These are phyloP conservation scores for Huntiella savannae DNA, from an alignment of 2,329 filamentous ascomycete species.

Conservation along the genomic window DNA sequence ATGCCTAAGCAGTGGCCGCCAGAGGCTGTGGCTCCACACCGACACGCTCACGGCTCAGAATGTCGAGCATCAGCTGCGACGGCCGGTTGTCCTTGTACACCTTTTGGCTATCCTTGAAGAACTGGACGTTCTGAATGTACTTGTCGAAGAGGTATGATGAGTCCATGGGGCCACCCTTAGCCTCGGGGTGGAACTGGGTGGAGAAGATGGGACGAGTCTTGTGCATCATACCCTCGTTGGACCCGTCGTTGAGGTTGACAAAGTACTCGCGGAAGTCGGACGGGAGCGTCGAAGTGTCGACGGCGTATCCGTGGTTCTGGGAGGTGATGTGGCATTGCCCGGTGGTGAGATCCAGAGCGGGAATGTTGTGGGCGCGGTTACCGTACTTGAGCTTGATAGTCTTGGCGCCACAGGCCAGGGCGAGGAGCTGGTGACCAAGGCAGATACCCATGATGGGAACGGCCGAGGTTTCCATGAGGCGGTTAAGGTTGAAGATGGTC, in stretches of 20 bases:
- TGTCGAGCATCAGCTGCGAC: constrained; percentile 70
- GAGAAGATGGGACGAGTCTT: constrained; percentile 92
- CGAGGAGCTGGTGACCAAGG: constrained; percentile 88
- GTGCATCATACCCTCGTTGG: constrained; percentile 96
- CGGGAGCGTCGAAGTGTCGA: constrained; percentile 67
- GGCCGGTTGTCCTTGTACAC: constrained; percentile 75
- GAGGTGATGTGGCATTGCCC: constrained; percentile 96
- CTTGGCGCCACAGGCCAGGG: constrained; percentile 67
- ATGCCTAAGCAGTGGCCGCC: constrained; percentile 26
- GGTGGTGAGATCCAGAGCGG: constrained; percentile 80
- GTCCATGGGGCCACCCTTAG: constrained; percentile 91
- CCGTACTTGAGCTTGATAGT: constrained; percentile 99
- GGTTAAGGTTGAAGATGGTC: constrained; percentile 79
- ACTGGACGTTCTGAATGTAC: constrained; percentile 75
- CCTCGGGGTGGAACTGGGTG: constrained; percentile 96
- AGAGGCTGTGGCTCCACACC: constrained; percentile 57
- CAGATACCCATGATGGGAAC: constrained; percentile 96
- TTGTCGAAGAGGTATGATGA: constrained; percentile 91
- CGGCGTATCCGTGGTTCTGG: constrained; percentile 96
- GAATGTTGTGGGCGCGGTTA: constrained; percentile 97
- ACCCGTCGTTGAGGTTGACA: constrained; percentile 91
- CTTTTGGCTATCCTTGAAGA: constrained; percentile 70
- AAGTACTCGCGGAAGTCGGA: constrained; percentile 95
- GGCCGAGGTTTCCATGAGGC: constrained; percentile 78
- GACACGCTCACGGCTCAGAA: constrained; percentile 85